Conservation (phyloP, 352 stramenopile species). For the Pythium volutum region DNA sequence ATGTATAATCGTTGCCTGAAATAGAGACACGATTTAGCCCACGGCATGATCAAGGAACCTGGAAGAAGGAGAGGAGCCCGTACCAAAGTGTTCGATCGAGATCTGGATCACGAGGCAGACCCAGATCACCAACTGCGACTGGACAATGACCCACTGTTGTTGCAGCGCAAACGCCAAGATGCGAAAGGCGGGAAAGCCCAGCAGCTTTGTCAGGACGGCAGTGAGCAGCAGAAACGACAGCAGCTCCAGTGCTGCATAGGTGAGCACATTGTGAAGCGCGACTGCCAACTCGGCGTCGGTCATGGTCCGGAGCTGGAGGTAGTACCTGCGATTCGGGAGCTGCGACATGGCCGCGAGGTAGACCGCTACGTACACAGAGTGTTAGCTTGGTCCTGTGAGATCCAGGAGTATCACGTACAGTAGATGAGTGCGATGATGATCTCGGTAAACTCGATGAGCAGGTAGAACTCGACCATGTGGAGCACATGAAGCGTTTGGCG, state of each 20-base stretch:
- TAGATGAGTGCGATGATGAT: constrained; percentile 2
- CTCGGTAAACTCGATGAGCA: constrained; percentile 11
- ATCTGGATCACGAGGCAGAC: constrained; percentile 20
- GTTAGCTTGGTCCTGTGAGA: no score
- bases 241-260: constrained; percentile 31
- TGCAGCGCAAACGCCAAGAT: constrained; percentile 31
- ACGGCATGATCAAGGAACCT: not conserved
- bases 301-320: constrained; percentile 11
- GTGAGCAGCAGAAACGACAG: constrained; percentile 23
- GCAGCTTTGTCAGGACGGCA: constrained; percentile 20
- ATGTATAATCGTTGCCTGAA: constrained; percentile 11
- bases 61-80: not conserved
- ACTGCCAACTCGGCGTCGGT: not conserved
- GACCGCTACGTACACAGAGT: not conserved
- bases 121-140: constrained; percentile 22
- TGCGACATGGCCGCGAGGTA: constrained; percentile 19
- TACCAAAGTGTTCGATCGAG: constrained; percentile 13
- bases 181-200: constrained; percentile 16
- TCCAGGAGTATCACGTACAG: no score
- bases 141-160: constrained; percentile 26
- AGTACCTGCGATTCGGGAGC: constrained; percentile 27
- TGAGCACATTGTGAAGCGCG: constrained; percentile 5
- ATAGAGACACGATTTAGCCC: not conserved
- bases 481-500: not conserved
- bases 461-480: constrained; percentile 14